These are phyloP conservation scores for Carallia pectinifolia DNA, from an alignment of 345 rosid genomes.

Conservation along the genomic window DNA sequence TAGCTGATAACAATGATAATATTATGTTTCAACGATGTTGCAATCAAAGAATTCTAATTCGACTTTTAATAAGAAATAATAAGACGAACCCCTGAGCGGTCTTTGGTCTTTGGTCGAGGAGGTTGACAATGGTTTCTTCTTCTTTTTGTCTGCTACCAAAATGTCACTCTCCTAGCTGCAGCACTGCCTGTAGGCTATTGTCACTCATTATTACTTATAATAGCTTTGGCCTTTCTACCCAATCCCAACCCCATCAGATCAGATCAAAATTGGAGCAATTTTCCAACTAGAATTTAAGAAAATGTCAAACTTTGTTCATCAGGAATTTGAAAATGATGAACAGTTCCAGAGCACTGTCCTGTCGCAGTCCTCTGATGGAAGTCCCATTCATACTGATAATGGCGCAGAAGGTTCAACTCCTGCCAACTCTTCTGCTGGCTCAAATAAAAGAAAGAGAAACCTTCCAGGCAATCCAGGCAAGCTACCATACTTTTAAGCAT, in stretches of 20 bases:
- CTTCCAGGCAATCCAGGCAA: slow-evolving; percentile 65
- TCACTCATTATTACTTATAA: slow-evolving; percentile 22
- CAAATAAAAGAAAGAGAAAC: slow-evolving; percentile 45
- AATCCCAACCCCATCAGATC: slow-evolving; percentile 11
- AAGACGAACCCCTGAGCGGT: slow-evolving; percentile 8
- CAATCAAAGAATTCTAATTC: slow-evolving; percentile 34
- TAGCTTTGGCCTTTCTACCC: slow-evolving; percentile 9
- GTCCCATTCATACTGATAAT: slow-evolving; percentile 35
- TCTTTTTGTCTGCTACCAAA: slow-evolving; percentile 35
- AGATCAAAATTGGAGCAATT: neutral
- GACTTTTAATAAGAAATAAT: slow-evolving; percentile 4
- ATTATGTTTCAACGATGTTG: slow-evolving; percentile 16
- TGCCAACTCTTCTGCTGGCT: slow-evolving; percentile 11
- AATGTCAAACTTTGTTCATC: slow-evolving; percentile 46
- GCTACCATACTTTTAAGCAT: neutral
- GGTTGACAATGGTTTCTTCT: slow-evolving; percentile 31
- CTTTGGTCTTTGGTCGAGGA: slow-evolving; percentile 25
- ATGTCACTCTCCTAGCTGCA: neutral
- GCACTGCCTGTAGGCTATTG: neutral
- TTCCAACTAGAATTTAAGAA: neutral
- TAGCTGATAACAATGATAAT: slow-evolving; percentile 1
- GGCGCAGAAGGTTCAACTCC: slow-evolving; percentile 29
- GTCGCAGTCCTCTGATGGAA: slow-evolving; percentile 40
- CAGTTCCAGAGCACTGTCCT: slow-evolving; percentile 35
- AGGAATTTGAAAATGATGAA: slow-evolving; percentile 41